Conservation (phyloP, 495 filamentous ascomycete species). For the Lepraria neglecta region DNA sequence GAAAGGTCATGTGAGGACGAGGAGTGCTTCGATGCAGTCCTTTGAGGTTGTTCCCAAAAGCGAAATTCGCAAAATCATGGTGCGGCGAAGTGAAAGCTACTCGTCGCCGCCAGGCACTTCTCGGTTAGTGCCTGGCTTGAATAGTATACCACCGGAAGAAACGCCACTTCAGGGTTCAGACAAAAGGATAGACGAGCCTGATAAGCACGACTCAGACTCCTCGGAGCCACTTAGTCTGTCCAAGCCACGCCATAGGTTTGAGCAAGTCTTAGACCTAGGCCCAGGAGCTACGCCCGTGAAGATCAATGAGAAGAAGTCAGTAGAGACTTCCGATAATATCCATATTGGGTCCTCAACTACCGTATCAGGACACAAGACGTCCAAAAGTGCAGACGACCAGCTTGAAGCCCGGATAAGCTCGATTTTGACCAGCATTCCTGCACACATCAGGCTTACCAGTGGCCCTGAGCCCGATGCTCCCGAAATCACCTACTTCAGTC, state of each 20-base stretch:
- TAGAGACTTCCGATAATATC: not conserved
- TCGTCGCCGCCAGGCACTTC: conserved; percentile 13
- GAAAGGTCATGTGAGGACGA: conserved; percentile 11
- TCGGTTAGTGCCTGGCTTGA: conserved; percentile 2
- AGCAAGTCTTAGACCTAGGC: conserved; percentile 16
- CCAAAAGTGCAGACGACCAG: conserved; percentile 49
- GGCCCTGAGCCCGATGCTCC: conserved; percentile 38
- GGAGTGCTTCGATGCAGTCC: conserved; percentile 24
- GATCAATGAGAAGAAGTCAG: conserved; percentile 10
- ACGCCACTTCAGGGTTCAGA: not conserved
- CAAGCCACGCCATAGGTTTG: conserved; percentile 14
- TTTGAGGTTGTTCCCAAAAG: conserved; percentile 17
- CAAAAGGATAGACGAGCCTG: not conserved
- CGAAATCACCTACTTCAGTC: conserved; percentile 5
- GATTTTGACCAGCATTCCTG: conserved; percentile 73
- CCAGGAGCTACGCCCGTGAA: conserved; percentile 16
- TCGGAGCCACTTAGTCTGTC: conserved; percentile 1
- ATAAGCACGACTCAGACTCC: conserved; percentile 5
- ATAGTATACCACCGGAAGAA: not conserved
- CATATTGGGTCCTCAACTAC: not conserved
- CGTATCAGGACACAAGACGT: not conserved
- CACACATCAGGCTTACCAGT: conserved; percentile 67
- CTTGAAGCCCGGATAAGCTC: conserved; percentile 81
- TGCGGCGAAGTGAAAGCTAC: conserved; percentile 21
- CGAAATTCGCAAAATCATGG: conserved; percentile 20